Conservation (phyloP, 129 eudicot species). For the Tagetes patula region DNA sequence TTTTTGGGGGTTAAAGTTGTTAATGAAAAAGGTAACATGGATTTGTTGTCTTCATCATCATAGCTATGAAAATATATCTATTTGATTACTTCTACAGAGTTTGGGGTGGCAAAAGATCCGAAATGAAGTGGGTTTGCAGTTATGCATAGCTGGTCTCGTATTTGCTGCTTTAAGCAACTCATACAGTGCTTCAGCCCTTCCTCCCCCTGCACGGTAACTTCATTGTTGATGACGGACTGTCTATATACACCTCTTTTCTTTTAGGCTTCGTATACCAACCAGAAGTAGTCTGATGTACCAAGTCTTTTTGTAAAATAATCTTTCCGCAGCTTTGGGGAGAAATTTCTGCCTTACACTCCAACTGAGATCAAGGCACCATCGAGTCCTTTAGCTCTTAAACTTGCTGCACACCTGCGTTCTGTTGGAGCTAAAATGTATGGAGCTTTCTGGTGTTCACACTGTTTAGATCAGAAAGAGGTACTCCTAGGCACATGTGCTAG, state of each 20-base stretch:
- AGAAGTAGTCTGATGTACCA: not conserved
- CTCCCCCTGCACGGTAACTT: conserved; percentile 61
- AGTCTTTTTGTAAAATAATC: not conserved
- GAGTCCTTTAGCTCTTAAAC: conserved; percentile 73
- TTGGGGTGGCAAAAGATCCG: conserved; percentile 58
- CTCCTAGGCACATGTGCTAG: not conserved
- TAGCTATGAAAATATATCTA: not conserved
- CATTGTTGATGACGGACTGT: conserved; percentile 4
- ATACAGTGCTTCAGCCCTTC: conserved; percentile 47
- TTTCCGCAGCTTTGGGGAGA: conserved; percentile 47
- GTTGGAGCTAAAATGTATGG: conserved; percentile 98
- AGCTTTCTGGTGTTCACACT: conserved; percentile 99
- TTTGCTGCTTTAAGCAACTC: conserved; percentile 68
- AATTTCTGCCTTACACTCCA: conserved; percentile 56
- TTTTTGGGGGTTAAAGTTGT: conserved; percentile 17
- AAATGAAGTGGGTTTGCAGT: conserved; percentile 57
- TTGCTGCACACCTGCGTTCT: conserved; percentile 78
- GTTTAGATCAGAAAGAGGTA: conserved; percentile 95
- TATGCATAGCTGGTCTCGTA: conserved; percentile 62
- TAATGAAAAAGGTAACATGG: not conserved
- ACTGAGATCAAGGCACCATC: conserved; percentile 69
- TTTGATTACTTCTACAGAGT: conserved; percentile 46
- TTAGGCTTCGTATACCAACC: not conserved
- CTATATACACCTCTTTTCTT: not conserved
- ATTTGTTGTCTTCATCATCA: not conserved